A percentile compares a stretch with the other conserved stretches of the same genome.
phyloP scores from a whole-genome alignment of 108 stramenopile species.

The Seminavis robusta region DNA sequence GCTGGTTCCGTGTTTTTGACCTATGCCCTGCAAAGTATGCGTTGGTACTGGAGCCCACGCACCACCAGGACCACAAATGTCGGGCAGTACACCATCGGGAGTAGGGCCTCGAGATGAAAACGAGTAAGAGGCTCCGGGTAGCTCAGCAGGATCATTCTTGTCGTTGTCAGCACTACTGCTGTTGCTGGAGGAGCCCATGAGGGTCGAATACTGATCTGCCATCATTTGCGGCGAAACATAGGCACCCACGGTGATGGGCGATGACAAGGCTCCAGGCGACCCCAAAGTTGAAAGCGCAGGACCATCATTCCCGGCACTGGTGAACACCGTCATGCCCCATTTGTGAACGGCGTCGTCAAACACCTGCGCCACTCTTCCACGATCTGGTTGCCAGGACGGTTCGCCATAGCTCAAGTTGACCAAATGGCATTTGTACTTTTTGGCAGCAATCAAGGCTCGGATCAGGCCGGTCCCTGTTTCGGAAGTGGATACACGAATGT shows the following conservation, averaged over 20 bases:
- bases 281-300: constrained; percentile 87
- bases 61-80: constrained; percentile 82
- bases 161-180: not conserved
- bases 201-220: constrained; percentile 52
- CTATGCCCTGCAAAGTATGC: constrained; percentile 71
- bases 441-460: constrained; percentile 78
- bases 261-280: constrained; percentile 71
- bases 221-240: constrained; percentile 78
- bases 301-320: constrained; percentile 89
- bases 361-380: constrained; percentile 63
- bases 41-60: constrained; percentile 86
- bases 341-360: constrained; percentile 64
- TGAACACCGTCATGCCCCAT: constrained; percentile 71
- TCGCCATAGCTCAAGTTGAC: constrained; percentile 91
- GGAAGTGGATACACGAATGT: constrained; percentile 58
- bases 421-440: constrained; percentile 70
- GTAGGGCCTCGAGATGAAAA: constrained; percentile 87
- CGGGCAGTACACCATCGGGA: constrained; percentile 79
- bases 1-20: constrained; percentile 88
- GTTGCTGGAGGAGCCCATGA: constrained; percentile 10
- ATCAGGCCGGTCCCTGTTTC: constrained; percentile 84
- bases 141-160: not conserved
- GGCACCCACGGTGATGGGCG: constrained; percentile 74
- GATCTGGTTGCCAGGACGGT: constrained; percentile 50
- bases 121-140: constrained; percentile 58